A percentile compares a stretch with the other conserved stretches of the same genome.
Evolutionary conservation across 2,329 filamentous ascomycete species (phyloP).

Genomic region (Pestalotiopsis sp.): DNA sequence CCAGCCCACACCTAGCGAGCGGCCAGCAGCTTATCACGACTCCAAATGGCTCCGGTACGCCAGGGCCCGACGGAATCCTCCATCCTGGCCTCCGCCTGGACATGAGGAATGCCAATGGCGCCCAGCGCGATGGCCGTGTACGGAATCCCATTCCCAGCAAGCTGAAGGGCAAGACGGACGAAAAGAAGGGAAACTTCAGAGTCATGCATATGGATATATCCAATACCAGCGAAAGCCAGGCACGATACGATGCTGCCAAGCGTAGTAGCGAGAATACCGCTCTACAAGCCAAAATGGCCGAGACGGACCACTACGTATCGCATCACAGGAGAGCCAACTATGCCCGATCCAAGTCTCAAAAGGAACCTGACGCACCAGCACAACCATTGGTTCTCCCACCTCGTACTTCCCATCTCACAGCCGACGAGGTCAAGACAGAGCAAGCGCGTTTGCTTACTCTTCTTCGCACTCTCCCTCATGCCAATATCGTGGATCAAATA

Average conservation of each 20-base stretch:
- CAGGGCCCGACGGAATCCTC: neutral
- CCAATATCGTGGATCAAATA: conserved; percentile 61
- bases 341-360: conserved; percentile 28
- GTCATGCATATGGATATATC: conserved; percentile 63
- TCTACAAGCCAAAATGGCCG: conserved; percentile 57
- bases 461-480: conserved; percentile 55
- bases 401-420: conserved; percentile 30
- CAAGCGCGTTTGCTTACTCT: conserved; percentile 61
- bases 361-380: conserved; percentile 22
- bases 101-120: conserved; percentile 13
- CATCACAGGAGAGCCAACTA: conserved; percentile 44
- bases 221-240: conserved; percentile 45
- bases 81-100: conserved; percentile 15
- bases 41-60: conserved; percentile 2
- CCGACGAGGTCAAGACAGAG: conserved; percentile 57
- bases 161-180: conserved; percentile 59
- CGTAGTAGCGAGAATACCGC: conserved; percentile 64
- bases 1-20: neutral
- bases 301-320: conserved; percentile 54
- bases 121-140: conserved; percentile 48
- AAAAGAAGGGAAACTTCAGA: conserved; percentile 61
- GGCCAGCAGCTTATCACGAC: neutral
- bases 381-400: conserved; percentile 8
- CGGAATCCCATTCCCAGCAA: conserved; percentile 64
- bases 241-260: conserved; percentile 57